Evolutionary conservation across 345 rosid genomes (phyloP), one percentile per base, ranked within the genome.

Genomic region (Atalantia buxifolia): DNA sequence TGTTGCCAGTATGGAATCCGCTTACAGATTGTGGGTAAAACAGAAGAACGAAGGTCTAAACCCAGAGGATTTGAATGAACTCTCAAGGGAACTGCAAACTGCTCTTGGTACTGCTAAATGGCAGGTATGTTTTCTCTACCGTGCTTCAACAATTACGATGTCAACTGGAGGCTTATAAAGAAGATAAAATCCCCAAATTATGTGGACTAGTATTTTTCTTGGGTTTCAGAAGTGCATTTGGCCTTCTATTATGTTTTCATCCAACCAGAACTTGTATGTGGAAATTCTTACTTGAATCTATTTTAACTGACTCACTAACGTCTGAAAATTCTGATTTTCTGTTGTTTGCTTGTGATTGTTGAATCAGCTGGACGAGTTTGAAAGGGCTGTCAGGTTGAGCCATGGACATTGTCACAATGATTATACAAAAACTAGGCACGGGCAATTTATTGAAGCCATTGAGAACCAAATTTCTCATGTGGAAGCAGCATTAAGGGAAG

Each of bases 31-130:
- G 80, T 94, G 98, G 97, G 57, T 82, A 74, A 91, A 86, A 88
- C 87, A 86, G 80, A 91, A 79, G 83, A 85, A 83, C 78, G 84
- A 84, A 77, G 84, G 84, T 71, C 83, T 77, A 57, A 56, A 68
- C 16, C 67, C 78, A 6, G 86, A 77, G 30, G 81, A 83, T 65
- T 87, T 90, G 71, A 79, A 84, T 76, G 87, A 91, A 53, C 86
- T 89, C 72, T 88, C 86, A 53, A 84, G 90, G 70, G 95, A 94
- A 75, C 92, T 94, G 14, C 97, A 92, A 80, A 88, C 90, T n/a
- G 87, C 98, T 75, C 75, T 94, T 76, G 96, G 96, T 74, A 92
- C 98, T 24, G 93, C 98, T 61, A 94, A 94, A 81, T 94, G 97
- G 97, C 98, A 94, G 97, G 98, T 94, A 66, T 14, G 73, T 62